Evolutionary conservation across 2,329 filamentous ascomycete genomes (phyloP).

Genomic region (Colletotrichum echinochloae): DNA sequence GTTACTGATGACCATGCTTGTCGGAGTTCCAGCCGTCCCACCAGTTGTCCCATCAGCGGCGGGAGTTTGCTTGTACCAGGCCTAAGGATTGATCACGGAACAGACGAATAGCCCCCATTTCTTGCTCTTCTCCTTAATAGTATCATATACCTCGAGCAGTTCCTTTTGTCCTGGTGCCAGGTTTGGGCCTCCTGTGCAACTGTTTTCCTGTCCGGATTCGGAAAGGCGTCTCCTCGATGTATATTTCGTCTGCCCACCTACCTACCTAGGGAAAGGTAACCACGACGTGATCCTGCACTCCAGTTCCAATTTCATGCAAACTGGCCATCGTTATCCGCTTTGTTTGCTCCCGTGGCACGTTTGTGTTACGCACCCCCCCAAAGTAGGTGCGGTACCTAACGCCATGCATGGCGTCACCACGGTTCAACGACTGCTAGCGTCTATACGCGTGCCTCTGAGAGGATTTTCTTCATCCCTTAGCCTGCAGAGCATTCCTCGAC

Average conservation of each 20-base stretch:
- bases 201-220: conserved; percentile 8
- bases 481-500: conserved; percentile 18
- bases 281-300: not conserved
- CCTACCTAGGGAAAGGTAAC: not conserved
- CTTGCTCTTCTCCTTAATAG: not conserved
- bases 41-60: too few relatives aligned
- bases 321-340: not conserved
- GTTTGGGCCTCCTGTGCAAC: conserved; percentile 9
- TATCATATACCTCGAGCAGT: not conserved
- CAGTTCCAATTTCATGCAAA: conserved; percentile 1
- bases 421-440: conserved; percentile 20
- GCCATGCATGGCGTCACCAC: conserved; percentile 5
- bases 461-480: conserved; percentile 20
- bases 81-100: not conserved
- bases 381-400: conserved; percentile 10
- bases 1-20: not conserved
- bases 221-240: not conserved
- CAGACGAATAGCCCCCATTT: not conserved
- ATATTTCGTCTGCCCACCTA: not conserved
- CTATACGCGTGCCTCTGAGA: conserved; percentile 6
- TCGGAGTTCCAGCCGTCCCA: not conserved
- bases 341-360: conserved; percentile 14
- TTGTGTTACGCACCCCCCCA: conserved; percentile 14
- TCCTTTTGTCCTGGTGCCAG: not conserved
- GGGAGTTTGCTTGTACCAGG: too few relatives aligned